Evolutionary conservation across 345 rosid species (phyloP), one percentile per base, ranked within the genome.

Genomic region (Aegle marmelos): DNA sequence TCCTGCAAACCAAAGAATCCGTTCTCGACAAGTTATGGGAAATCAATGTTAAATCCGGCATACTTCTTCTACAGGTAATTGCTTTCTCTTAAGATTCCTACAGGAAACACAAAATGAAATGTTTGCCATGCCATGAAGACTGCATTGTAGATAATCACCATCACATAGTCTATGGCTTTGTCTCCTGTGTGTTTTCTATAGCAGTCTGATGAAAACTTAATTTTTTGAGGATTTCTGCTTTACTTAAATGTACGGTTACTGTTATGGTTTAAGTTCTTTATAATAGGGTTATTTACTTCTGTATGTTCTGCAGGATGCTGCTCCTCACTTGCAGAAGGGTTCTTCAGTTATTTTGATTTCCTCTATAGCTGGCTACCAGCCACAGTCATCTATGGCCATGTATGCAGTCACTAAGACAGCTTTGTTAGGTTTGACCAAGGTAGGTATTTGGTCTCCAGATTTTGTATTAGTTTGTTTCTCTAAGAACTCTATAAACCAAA

Each of bases 321-420:
- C 92, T 80, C 89, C 98, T 78, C 83, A 96, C 80, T 30, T 96
- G 81, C 85, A 84, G 79, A 89, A 89, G 70, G 97, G 94, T 79
- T 96, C 97, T 80, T 90, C 98, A 0, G 86, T 96, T 71, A 78
- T 96, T 80, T 82, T 94, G 41, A 85, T 92, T 80, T 88, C 99
- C 62, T 96, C 99, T 1, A 87, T 91, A 73, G 78, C 89, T 72
- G 99, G 86, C 53, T 96, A 84, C 80, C 79, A 68, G 25, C 99
- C 97, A 6, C 88, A 79, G 37, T n/a, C 85, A 56, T 68, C 94
- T 57, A 82, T 90, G 91, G 88, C 87, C 76, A 92, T 96, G 97
- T 96, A 96, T 79, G 99, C 97, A 25, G 97, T 96, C 53, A 91
- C 97, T 10, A 96, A 96, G 85, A 96, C 99, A 0, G 97, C 99